These are phyloP conservation scores for Neocucurbitaria cava DNA, from an alignment of 2,329 filamentous ascomycete species.

Conservation along the genomic window DNA sequence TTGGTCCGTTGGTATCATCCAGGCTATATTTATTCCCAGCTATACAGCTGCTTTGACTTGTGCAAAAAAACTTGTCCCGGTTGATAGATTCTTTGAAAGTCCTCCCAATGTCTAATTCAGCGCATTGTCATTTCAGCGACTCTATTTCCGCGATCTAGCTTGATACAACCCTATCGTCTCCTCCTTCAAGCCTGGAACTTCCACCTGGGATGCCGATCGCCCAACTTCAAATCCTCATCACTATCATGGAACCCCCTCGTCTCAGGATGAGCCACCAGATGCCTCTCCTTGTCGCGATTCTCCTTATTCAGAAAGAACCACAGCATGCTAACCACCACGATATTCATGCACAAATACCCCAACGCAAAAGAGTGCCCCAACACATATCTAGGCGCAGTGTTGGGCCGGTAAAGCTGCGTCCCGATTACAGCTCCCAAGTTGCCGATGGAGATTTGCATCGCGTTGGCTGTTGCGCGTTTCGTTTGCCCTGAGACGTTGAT, in stretches of 20 bases:
- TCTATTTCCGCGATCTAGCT: not conserved
- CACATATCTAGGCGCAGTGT: conserved; percentile 43
- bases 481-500: conserved; percentile 63
- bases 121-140: not conserved
- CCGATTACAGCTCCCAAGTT: conserved; percentile 54
- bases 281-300: conserved; percentile 38
- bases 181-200: conserved; percentile 36
- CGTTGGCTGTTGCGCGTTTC: conserved; percentile 59
- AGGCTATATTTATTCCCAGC: too few species aligned
- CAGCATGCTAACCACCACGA: conserved; percentile 38
- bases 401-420: conserved; percentile 47
- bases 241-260: conserved; percentile 39
- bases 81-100: too few species aligned
- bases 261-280: conserved; percentile 31
- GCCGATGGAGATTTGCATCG: conserved; percentile 59
- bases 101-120: too few species aligned
- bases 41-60: too few species aligned
- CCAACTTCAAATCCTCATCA: conserved; percentile 38
- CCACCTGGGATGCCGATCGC: conserved; percentile 48
- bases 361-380: conserved; percentile 47
- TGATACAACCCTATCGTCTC: not conserved
- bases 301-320: conserved; percentile 42
- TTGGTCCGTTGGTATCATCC: too few species aligned
- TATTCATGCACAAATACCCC: conserved; percentile 42
- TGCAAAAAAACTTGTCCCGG: too few species aligned